Evolutionary conservation across 768 basidiomycete genomes (phyloP), one percentile per base, ranked within the genome.

Genomic region (Phylloporus arenicola): DNA sequence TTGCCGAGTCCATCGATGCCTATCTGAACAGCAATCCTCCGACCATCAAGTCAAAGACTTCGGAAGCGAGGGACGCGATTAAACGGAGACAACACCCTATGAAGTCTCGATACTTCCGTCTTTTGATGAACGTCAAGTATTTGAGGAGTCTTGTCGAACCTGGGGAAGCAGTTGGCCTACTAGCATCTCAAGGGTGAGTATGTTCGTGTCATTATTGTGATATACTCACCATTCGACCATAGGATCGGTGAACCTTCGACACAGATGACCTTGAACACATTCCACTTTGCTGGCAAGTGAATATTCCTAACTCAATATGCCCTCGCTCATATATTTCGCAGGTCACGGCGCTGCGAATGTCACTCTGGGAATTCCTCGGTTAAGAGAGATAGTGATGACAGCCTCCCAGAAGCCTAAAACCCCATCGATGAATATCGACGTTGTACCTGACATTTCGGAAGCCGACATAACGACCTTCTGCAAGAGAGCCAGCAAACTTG

Each of bases 331-430:
- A 34, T 38, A 39, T 42, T 47, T 46, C n/a, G 34, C 57, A 93
- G 92, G 95, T 56, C 96, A 98, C 64, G 95, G 96, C 70, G 96
- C 96, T 52, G 96, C 96, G 37, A 99, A 99, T 67, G 96, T 99
- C 53, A 99, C 96, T 0, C 79, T 99, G 39, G 96, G 96, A 79
- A 99, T 99, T 59, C 96, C 96, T 35, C 95, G 96, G 63, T 76
- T 99, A 7, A 86, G 95, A 68, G 96, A 99, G 73, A 96, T 99
- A 62, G 91, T 99, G 59, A 97, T 98, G 94, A 97, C 95, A 0
- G 96, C 96, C 6, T 94, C 95, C 6, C 82, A 82, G 59, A 88
- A 92, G 57, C 95, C 94, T 45, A 95, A 92, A 68, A 99, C 96
- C 2, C 96, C 96, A 7, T 97, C 92, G 6, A 99, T 99, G 96